Conservation (phyloP, 164 flowering plant species). For the Nymphaea colorata region DNA sequence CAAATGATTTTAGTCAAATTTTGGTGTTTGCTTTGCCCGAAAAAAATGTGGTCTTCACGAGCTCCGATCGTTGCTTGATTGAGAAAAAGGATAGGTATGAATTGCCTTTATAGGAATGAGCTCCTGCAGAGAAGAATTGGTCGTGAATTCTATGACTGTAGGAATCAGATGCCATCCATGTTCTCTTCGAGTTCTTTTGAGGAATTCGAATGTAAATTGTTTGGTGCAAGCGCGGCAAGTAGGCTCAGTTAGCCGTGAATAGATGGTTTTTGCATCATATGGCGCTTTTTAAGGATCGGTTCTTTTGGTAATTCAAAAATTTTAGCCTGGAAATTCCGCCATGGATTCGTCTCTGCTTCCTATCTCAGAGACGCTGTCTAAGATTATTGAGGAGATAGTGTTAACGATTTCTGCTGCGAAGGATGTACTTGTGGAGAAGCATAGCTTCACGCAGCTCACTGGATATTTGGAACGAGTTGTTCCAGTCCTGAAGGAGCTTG, state of each 20-base stretch:
- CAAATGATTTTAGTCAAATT: no score
- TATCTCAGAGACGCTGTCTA: slow-evolving; percentile 28
- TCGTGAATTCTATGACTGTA: background rate
- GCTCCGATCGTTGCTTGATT: background rate
- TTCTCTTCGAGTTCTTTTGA: background rate
- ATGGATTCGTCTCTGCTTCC: slow-evolving; percentile 18
- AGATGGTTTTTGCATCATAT: background rate
- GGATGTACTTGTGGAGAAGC: slow-evolving; percentile 41
- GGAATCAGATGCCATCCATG: background rate
- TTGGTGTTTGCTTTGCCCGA: background rate
- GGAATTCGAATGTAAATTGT: background rate
- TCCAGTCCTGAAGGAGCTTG: slow-evolving; percentile 39
- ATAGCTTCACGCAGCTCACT: slow-evolving; percentile 36
- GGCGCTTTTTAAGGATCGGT: background rate
- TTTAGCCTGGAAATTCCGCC: slow-evolving; percentile 13
- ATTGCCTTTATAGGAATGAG: background rate
- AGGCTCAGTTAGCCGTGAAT: background rate
- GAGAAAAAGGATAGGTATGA: background rate
- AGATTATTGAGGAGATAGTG: slow-evolving; percentile 21
- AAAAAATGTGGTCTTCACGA: background rate
- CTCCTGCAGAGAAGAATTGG: background rate
- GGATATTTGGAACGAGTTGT: slow-evolving; percentile 35
- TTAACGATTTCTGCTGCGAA: slow-evolving; percentile 17
- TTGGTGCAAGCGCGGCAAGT: background rate
- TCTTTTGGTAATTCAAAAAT: slow-evolving; percentile 1